phyloP scores from a whole-genome alignment of 1,284 basidiomycete species.

The Cyathus olla region DNA sequence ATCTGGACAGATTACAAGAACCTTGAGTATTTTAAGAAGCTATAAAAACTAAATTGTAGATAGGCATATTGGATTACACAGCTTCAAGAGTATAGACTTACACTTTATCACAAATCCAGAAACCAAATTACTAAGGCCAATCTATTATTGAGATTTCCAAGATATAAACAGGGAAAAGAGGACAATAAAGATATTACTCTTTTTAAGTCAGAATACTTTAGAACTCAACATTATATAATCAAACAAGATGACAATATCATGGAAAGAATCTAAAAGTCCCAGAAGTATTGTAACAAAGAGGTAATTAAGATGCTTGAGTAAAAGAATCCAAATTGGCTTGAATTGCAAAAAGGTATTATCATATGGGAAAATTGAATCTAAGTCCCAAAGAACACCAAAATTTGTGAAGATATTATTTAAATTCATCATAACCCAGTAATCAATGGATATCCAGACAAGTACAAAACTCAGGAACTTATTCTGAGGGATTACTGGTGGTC shows the following conservation, averaged over 20 bases:
- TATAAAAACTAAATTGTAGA: slow-evolving; percentile 42
- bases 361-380: slow-evolving; percentile 21
- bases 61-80: slow-evolving; percentile 53
- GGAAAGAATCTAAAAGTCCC: too few relatives aligned
- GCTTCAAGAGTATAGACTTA: slow-evolving; percentile 48
- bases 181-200: slow-evolving; percentile 43
- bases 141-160: slow-evolving; percentile 48
- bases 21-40: slow-evolving; percentile 49
- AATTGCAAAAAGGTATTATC: background rate
- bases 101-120: slow-evolving; percentile 50
- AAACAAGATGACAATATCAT: slow-evolving; percentile 7
- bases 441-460: slow-evolving; percentile 53
- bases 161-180: slow-evolving; percentile 36
- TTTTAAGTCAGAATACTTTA: slow-evolving; percentile 24
- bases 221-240: slow-evolving; percentile 3
- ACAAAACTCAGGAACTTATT: slow-evolving; percentile 48
- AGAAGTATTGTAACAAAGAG: slow-evolving; percentile 1
- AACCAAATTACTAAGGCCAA: slow-evolving; percentile 43
- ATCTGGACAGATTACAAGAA: slow-evolving; percentile 56
- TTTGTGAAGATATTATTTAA: slow-evolving; percentile 30
- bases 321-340: slow-evolving; percentile 8
- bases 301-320: slow-evolving; percentile 8
- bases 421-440: slow-evolving; percentile 38
- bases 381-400: slow-evolving; percentile 18
- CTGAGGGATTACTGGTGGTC: slow-evolving; percentile 57